A percentile compares a stretch with the other conserved stretches of the same genome.
Evolutionary conservation across 1,284 basidiomycete species (phyloP).

Genomic region (Ustilago trichophora): DNA sequence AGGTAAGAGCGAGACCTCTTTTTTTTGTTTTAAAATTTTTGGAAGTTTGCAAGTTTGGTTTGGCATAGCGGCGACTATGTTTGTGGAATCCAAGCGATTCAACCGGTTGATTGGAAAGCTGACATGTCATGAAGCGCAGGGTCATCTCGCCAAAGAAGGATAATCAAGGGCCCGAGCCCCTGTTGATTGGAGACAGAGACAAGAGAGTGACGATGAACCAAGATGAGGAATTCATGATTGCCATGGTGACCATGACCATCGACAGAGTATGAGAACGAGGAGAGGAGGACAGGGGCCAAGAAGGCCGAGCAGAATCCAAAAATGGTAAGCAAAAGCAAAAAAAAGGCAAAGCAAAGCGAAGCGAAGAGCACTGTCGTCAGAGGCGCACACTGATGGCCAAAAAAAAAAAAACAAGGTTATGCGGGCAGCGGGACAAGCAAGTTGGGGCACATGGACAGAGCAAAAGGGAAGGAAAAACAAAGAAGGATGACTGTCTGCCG

Average conservation of each 20-base stretch:
- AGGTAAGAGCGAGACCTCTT: too few relatives aligned
- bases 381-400: background rate
- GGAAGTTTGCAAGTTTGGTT: too few relatives aligned
- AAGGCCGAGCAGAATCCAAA: background rate
- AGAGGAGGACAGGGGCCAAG: background rate
- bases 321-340: background rate
- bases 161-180: background rate
- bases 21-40: too few relatives aligned
- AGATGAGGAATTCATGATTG: background rate
- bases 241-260: background rate
- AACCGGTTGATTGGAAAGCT: too few relatives aligned
- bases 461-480: background rate
- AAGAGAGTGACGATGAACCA: background rate
- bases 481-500: too few relatives aligned
- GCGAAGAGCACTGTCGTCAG: conserved; percentile 3
- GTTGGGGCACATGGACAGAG: background rate
- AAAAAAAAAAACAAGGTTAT: background rate
- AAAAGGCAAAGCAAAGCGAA: background rate
- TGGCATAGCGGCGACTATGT: too few relatives aligned
- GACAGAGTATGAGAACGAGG: too few relatives aligned
- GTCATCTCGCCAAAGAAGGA: background rate
- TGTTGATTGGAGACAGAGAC: background rate
- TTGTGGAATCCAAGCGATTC: too few relatives aligned
- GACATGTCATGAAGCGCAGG: background rate
- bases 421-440: background rate